Conservation (phyloP, 2,329 filamentous ascomycete genomes). For the Ceratocystis smalleyi region DNA sequence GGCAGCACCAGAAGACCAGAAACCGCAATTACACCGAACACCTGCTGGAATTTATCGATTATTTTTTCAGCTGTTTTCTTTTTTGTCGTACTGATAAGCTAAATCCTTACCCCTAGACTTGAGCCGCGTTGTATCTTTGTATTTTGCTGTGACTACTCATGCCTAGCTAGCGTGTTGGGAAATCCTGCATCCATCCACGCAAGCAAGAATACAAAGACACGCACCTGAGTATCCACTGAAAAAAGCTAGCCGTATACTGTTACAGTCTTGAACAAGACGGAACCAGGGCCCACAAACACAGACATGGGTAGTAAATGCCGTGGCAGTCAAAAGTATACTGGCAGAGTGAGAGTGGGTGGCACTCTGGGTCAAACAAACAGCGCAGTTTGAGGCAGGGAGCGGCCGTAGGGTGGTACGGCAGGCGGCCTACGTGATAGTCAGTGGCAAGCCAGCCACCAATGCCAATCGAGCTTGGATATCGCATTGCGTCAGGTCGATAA, state of each 20-base stretch:
- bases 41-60: background rate
- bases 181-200: background rate
- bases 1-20: background rate
- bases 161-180: background rate
- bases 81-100: background rate
- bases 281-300: background rate
- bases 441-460: background rate
- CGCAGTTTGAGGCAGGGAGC: background rate
- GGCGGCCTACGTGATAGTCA: background rate
- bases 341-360: background rate
- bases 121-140: background rate
- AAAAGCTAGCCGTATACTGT: too few species aligned
- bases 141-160: background rate
- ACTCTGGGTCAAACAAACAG: background rate
- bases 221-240: too few species aligned
- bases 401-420: background rate
- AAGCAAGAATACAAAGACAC: background rate
- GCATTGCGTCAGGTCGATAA: background rate
- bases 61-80: background rate
- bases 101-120: background rate
- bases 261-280: background rate
- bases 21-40: constrained; percentile 1
- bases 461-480: background rate
- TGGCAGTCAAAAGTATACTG: constrained; percentile 1
- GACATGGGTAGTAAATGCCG: background rate